A percentile compares a stretch with the other conserved stretches of the same genome.
Evolutionary conservation across 2,329 filamentous ascomycete genomes (phyloP).

Genomic region (Aspergillus spinulosporus): DNA sequence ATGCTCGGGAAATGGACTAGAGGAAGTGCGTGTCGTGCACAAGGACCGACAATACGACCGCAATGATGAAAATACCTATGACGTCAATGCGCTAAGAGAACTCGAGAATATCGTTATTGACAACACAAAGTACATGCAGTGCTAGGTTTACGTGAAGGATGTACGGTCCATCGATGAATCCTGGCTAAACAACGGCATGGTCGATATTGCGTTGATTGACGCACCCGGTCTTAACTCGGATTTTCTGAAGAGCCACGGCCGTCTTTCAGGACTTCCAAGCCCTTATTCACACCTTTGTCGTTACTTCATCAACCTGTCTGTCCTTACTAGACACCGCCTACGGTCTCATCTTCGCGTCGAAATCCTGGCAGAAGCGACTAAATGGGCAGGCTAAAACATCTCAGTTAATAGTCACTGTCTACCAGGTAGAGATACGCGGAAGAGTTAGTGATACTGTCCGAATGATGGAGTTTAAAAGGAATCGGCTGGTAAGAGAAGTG

Average conservation of each 20-base stretch:
- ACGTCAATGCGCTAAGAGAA: slow-evolving; percentile 74
- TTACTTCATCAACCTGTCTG: too few relatives aligned
- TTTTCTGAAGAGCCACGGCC: slow-evolving; percentile 90
- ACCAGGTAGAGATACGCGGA: too few relatives aligned
- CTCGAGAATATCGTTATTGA: slow-evolving; percentile 88
- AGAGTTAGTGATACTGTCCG: too few relatives aligned
- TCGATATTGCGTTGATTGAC: slow-evolving; percentile 96
- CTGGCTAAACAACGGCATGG: slow-evolving; percentile 92
- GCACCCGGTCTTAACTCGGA: slow-evolving; percentile 94
- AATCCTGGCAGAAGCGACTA: too few relatives aligned
- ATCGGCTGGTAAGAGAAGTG: too few relatives aligned
- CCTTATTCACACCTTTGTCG: too few relatives aligned
- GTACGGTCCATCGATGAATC: slow-evolving; percentile 87
- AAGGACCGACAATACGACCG: slow-evolving; percentile 77
- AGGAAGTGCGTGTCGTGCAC: slow-evolving; percentile 95
- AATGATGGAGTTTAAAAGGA: too few relatives aligned
- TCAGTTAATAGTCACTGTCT: too few relatives aligned
- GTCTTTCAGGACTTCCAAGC: slow-evolving; percentile 60
- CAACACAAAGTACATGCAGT: slow-evolving; percentile 84
- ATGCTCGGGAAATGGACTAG: slow-evolving; percentile 84
- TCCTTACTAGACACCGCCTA: too few relatives aligned
- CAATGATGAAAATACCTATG: slow-evolving; percentile 90
- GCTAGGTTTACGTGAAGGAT: slow-evolving; percentile 96
- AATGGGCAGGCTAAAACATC: too few relatives aligned
- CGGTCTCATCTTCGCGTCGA: too few relatives aligned